Conservation (phyloP, 495 filamentous ascomycete genomes). For the Amorphotheca resinae region DNA sequence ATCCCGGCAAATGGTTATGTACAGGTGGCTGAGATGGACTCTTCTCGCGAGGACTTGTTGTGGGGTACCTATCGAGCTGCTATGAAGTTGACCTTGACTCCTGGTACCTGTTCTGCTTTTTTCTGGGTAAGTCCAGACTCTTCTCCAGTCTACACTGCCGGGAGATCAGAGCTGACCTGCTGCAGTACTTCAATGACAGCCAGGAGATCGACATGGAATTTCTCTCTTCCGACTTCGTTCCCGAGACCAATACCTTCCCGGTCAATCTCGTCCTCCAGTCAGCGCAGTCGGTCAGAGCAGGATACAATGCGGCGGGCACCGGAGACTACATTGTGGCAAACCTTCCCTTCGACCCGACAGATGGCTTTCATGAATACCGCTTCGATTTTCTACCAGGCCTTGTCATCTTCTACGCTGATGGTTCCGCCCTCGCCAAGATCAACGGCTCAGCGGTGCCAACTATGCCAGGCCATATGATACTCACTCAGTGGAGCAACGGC, state of each 20-base stretch:
- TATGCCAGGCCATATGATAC: constrained; percentile 46
- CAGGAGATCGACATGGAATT: constrained; percentile 75
- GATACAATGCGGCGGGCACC: constrained; percentile 44
- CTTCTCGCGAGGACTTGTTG: constrained; percentile 41
- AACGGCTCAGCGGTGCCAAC: constrained; percentile 40
- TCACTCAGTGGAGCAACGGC: constrained; percentile 73
- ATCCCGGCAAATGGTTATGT: constrained; percentile 36
- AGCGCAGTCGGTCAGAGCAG: constrained; percentile 34
- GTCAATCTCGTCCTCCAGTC: constrained; percentile 66
- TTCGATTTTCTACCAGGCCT: constrained; percentile 53
- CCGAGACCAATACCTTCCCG: constrained; percentile 32
- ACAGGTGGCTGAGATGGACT: constrained; percentile 46
- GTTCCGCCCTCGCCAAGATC: constrained; percentile 40
- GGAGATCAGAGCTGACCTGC: constrained; percentile 5
- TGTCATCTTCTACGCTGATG: constrained; percentile 56
- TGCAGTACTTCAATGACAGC: constrained; percentile 59
- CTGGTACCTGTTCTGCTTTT: constrained; percentile 63
- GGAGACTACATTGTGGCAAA: constrained; percentile 38
- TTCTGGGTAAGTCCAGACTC: constrained; percentile 53
- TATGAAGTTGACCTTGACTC: constrained; percentile 44
- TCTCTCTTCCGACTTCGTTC: constrained; percentile 46
- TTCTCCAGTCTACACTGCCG: neutral
- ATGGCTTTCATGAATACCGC: constrained; percentile 59
- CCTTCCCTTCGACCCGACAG: constrained; percentile 49
- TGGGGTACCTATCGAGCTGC: constrained; percentile 55